Conservation (phyloP, 805 yeast species). For the Candida tibetensis region DNA sequence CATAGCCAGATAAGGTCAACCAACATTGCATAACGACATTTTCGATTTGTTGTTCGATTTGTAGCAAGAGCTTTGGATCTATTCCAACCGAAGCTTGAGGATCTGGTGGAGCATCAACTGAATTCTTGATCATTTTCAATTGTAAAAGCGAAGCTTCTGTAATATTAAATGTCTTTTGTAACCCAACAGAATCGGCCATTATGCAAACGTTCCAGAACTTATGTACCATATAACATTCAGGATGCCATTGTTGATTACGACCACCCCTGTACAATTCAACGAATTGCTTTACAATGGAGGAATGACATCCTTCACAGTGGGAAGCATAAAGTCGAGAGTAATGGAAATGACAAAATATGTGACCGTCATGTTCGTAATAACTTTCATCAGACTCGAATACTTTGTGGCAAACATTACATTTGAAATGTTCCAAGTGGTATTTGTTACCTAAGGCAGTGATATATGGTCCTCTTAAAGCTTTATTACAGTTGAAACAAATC, state of each 20-base stretch:
- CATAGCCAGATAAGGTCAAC: constrained; percentile 83
- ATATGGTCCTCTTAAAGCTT: constrained; percentile 86
- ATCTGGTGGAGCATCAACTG: background rate
- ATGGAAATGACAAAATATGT: constrained; percentile 88
- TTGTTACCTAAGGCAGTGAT: constrained; percentile 90
- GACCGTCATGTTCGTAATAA: constrained; percentile 81
- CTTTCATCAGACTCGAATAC: constrained; percentile 90
- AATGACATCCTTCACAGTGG: constrained; percentile 89
- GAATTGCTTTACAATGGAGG: constrained; percentile 89
- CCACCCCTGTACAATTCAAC: constrained; percentile 92
- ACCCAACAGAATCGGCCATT: constrained; percentile 58
- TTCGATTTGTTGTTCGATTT: constrained; percentile 65
- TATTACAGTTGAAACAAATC: constrained; percentile 82
- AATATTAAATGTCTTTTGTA: constrained; percentile 18
- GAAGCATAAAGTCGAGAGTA: constrained; percentile 84
- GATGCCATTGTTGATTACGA: constrained; percentile 95
- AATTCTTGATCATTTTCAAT: constrained; percentile 9
- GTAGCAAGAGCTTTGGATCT: constrained; percentile 47
- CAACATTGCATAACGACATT: constrained; percentile 63
- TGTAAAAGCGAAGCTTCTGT: constrained; percentile 10
- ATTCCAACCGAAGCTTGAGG: constrained; percentile 24
- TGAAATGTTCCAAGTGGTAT: constrained; percentile 93
- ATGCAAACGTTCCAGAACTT: constrained; percentile 93
- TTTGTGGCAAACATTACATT: constrained; percentile 80
- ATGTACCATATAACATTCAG: constrained; percentile 97